Conservation (phyloP, 2,329 filamentous ascomycete species). For the Thermothelomyces thermophilus region DNA sequence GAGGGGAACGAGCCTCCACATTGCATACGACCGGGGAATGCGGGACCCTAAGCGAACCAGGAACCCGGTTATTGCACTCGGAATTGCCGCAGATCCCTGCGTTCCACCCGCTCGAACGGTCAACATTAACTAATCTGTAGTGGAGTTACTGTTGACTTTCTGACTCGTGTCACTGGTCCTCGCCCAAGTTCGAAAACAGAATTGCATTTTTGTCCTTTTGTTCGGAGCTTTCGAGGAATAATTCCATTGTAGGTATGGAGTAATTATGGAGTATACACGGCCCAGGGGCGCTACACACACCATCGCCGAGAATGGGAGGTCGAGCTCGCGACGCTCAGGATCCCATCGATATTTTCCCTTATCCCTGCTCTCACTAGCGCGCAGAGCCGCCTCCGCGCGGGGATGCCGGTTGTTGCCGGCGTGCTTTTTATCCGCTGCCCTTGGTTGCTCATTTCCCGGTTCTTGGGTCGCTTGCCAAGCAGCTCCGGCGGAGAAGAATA, state of each 20-base stretch:
- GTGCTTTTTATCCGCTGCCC: background rate
- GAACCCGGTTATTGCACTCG: background rate
- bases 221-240: too few species aligned
- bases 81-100: background rate
- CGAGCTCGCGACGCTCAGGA: background rate
- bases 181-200: too few species aligned
- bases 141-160: too few species aligned
- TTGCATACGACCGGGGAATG: conserved; percentile 1
- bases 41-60: background rate
- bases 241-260: too few species aligned
- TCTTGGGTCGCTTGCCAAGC: background rate
- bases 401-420: too few species aligned
- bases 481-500: background rate
- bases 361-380: background rate
- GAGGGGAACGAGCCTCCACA: conserved; percentile 6
- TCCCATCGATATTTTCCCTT: background rate
- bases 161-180: too few species aligned
- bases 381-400: too few species aligned
- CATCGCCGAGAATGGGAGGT: background rate
- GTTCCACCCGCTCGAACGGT: too few species aligned
- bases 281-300: too few species aligned
- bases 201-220: too few species aligned
- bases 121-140: too few species aligned
- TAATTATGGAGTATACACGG: too few species aligned
- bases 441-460: background rate